Evolutionary conservation across 1,284 basidiomycete species (phyloP), one percentile per base, ranked within the genome.

Genomic region (Malassezia cuniculi): DNA sequence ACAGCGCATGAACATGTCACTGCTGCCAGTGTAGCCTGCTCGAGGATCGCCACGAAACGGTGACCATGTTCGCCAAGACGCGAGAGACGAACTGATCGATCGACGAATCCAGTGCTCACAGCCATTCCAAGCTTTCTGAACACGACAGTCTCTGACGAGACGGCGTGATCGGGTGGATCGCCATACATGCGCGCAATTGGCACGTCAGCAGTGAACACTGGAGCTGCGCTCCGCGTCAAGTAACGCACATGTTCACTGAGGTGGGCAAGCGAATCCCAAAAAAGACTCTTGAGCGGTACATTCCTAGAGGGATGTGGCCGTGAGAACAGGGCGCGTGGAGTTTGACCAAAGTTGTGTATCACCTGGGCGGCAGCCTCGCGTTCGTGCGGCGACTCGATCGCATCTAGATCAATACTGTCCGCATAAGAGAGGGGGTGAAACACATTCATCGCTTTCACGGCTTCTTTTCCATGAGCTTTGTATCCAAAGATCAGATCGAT

Each of bases 371-470:
- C 85, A 0, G 87, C 86, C 55, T 87, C 84, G 27, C 83, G 77
- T 69, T 95, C 85, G 16, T 83, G 71, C 31, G 85, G 78, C 56
- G 90, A 82, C 17, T 78, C 77, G 22, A 94, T 83, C 0, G 82
- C 79, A 3, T 86, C 57, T 2, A 65, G 39, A 29, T 61, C 54
- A n/a, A 60, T 48, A 7, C 34, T 47, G 31, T 50, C 85, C 54
- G 90, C 85, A 61, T 95, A 95, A 22, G 85, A 90, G 28, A 94
- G 71, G 0, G 87, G 89, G 68, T 94, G 89, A 71, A 86, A 94
- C 11, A 82, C 82, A 56, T 94, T 95, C 49, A 80, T 71, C 0
- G 80, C 76, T 9, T 76, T 76, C 0, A 64, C 47, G 6, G 65
- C 63, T 27, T 52, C 63, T 26, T 32, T 30, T 8, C 65, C 63